Percentiles rank a stretch among this genome's conserved stretches.
These are phyloP conservation scores for Thymus mandschuricus DNA, from an alignment of 257 asterid species.

Conservation along the genomic window DNA sequence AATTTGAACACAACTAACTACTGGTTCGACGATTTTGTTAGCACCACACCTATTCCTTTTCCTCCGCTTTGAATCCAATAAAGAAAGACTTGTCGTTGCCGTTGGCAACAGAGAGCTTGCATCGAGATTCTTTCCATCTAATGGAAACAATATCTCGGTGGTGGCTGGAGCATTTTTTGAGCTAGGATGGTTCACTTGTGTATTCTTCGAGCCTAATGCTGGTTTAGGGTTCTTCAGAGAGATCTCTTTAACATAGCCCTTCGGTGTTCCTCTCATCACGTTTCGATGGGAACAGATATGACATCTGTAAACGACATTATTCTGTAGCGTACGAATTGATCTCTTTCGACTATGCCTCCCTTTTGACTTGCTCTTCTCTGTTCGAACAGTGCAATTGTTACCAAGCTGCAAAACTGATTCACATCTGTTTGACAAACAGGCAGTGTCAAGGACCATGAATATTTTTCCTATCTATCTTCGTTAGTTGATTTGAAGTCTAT, in stretches of 20 bases:
- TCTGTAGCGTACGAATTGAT: constrained; percentile 40
- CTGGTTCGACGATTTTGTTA: constrained; percentile 45
- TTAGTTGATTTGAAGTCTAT: background rate
- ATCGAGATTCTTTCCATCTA: constrained; percentile 33
- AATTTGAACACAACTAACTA: constrained; percentile 17
- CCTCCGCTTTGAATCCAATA: constrained; percentile 61
- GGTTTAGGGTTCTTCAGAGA: constrained; percentile 50
- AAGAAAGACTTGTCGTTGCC: constrained; percentile 26
- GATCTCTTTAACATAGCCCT: constrained; percentile 55
- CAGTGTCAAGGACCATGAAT: constrained; percentile 27
- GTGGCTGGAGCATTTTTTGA: constrained; percentile 8
- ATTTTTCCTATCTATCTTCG: background rate
- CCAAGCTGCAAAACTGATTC: constrained; percentile 77
- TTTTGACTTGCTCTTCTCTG: constrained; percentile 54
- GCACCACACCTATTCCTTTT: constrained; percentile 53
- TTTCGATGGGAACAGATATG: constrained; percentile 70
- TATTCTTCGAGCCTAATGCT: constrained; percentile 25
- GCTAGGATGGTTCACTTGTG: constrained; percentile 27
- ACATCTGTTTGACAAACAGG: constrained; percentile 50
- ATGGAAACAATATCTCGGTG: constrained; percentile 33
- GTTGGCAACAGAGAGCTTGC: constrained; percentile 34
- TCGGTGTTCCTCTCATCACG: constrained; percentile 68
- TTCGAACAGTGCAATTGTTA: constrained; percentile 57
- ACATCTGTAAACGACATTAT: constrained; percentile 64
- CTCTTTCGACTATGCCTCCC: constrained; percentile 40